These are phyloP conservation scores for Ceraceosorus bombacis DNA, from an alignment of 1,284 basidiomycete genomes.

Conservation along the genomic window DNA sequence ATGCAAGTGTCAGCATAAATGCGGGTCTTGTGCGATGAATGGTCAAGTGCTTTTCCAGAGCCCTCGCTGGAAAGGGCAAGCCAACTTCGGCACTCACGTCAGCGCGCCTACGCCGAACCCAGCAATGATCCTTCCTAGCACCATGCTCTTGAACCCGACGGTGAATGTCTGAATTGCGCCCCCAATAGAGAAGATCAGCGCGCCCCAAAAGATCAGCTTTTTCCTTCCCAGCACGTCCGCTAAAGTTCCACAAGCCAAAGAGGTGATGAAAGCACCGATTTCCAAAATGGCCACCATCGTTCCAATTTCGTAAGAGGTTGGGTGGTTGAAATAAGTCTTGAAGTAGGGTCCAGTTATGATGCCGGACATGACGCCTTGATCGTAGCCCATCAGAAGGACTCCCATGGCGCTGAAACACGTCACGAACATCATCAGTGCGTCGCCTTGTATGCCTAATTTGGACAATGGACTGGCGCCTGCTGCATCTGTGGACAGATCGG, in stretches of 20 bases:
- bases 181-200: slow-evolving; percentile 76
- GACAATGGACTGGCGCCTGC: slow-evolving; percentile 17
- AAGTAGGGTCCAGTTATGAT: slow-evolving; percentile 92
- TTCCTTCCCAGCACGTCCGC: slow-evolving; percentile 82
- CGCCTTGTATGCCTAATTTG: slow-evolving; percentile 36
- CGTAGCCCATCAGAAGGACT: slow-evolving; percentile 67
- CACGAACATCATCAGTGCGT: slow-evolving; percentile 43
- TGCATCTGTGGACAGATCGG: too few relatives aligned
- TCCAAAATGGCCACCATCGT: slow-evolving; percentile 77
- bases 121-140: slow-evolving; percentile 75
- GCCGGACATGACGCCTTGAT: slow-evolving; percentile 57
- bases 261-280: slow-evolving; percentile 72
- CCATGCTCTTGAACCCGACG: slow-evolving; percentile 73
- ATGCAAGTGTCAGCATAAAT: too few relatives aligned
- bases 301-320: slow-evolving; percentile 57
- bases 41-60: background rate
- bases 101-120: slow-evolving; percentile 90
- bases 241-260: slow-evolving; percentile 74
- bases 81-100: slow-evolving; percentile 51
- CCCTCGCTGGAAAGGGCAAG: slow-evolving; percentile 2
- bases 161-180: slow-evolving; percentile 85
- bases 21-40: too few relatives aligned
- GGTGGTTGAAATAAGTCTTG: slow-evolving; percentile 57
- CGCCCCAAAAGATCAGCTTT: slow-evolving; percentile 78
- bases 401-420: slow-evolving; percentile 75